phyloP scores from a whole-genome alignment of 2,329 filamentous ascomycete species.

The Cryphonectria carpinicola region DNA sequence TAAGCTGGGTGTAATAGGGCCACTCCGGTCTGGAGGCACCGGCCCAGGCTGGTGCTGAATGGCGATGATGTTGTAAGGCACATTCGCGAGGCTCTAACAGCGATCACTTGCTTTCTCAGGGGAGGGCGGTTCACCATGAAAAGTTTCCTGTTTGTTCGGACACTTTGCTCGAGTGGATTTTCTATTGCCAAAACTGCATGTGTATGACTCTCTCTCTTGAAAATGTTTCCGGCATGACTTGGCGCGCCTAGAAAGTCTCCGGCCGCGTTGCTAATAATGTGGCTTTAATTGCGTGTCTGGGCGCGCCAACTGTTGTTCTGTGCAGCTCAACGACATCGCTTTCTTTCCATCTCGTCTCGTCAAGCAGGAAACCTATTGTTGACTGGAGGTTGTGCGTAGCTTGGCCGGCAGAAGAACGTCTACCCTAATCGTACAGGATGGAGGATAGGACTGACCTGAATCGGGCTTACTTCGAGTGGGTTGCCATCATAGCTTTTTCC shows the following conservation, averaged over 20 bases:
- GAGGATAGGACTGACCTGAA: slow-evolving; percentile 25
- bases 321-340: background rate
- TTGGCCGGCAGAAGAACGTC: background rate
- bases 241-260: background rate
- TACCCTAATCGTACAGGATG: slow-evolving; percentile 1
- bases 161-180: slow-evolving; percentile 5
- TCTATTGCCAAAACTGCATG: background rate
- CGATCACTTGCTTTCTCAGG: background rate
- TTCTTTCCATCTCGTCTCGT: background rate
- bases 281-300: background rate
- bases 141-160: background rate
- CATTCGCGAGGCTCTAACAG: background rate
- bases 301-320: background rate
- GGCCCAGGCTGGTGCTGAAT: background rate
- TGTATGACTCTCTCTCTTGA: background rate
- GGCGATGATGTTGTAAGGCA: slow-evolving; percentile 1
- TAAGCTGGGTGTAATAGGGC: too few species aligned
- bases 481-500: background rate
- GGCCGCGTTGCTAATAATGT: background rate
- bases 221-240: background rate
- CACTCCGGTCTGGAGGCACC: background rate
- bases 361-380: background rate
- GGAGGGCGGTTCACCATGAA: background rate
- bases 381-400: background rate
- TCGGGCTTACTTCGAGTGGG: slow-evolving; percentile 24